A percentile compares a stretch with the other conserved stretches of the same genome.
Evolutionary conservation across 1,139 yeast species (phyloP).

Genomic region (Kodamaea ohmeri): DNA sequence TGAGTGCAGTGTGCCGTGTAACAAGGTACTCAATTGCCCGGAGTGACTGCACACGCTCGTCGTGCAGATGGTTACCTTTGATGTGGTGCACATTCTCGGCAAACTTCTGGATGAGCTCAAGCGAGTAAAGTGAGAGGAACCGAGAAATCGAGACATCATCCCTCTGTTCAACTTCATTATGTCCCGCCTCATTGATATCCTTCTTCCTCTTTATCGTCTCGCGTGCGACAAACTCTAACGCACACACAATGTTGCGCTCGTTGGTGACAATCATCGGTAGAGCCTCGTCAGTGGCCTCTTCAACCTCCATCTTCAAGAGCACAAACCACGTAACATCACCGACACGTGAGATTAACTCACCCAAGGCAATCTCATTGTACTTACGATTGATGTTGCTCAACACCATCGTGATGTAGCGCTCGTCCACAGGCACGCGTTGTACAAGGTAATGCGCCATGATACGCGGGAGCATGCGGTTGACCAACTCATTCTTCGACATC

Average conservation of each 20-base stretch:
- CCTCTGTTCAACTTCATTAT: background rate
- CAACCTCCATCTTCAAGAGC: conserved; percentile 36
- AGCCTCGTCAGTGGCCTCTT: conserved; percentile 14
- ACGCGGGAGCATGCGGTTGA: conserved; percentile 36
- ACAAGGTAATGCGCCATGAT: conserved; percentile 42
- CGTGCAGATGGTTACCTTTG: conserved; percentile 65
- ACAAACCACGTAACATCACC: conserved; percentile 46
- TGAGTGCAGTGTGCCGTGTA: conserved; percentile 55
- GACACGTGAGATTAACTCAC: conserved; percentile 43
- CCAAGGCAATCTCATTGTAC: conserved; percentile 33
- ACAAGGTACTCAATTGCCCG: conserved; percentile 72
- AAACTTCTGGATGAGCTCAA: conserved; percentile 77
- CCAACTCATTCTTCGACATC: conserved; percentile 32
- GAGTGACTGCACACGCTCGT: conserved; percentile 70
- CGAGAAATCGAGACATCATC: background rate
- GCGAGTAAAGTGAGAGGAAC: conserved; percentile 52
- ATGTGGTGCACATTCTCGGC: conserved; percentile 77
- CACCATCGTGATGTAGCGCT: conserved; percentile 51
- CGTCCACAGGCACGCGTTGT: conserved; percentile 41
- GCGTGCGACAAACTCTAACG: conserved; percentile 39
- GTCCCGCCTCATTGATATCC: too few relatives aligned
- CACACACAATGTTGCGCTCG: conserved; percentile 33
- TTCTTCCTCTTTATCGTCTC: conserved; percentile 8
- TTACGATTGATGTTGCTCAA: conserved; percentile 54
- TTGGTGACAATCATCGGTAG: conserved; percentile 21